Evolutionary conservation across 352 stramenopile species (phyloP).

Genomic region (Elongisporangium senticosum): DNA sequence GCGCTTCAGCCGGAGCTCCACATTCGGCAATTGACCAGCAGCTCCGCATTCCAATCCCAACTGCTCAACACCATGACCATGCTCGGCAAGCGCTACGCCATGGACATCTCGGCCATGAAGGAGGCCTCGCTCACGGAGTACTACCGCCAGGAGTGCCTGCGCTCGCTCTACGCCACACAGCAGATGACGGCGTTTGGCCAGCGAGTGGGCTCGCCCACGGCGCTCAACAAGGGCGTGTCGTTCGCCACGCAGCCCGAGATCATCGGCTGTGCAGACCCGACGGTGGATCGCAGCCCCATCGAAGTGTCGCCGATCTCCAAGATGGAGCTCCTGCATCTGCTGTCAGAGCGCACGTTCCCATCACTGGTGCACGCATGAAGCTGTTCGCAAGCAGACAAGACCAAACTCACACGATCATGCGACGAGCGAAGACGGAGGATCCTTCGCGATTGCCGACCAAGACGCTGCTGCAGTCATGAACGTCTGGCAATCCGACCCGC

Average conservation of each 20-base stretch:
- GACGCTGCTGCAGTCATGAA: not conserved
- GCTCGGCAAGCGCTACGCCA: slow-evolving; percentile 66
- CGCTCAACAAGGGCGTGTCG: slow-evolving; percentile 55
- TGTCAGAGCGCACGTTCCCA: slow-evolving; percentile 72
- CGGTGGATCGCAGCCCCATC: slow-evolving; percentile 68
- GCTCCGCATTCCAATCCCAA: slow-evolving; percentile 18
- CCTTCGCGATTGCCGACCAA: slow-evolving; percentile 18
- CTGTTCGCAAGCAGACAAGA: not conserved
- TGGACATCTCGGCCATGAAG: slow-evolving; percentile 40
- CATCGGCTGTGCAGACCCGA: slow-evolving; percentile 64
- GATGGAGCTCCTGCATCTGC: slow-evolving; percentile 64
- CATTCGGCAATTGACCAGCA: slow-evolving; percentile 38
- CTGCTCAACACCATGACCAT: slow-evolving; percentile 20
- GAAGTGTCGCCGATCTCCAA: slow-evolving; percentile 72
- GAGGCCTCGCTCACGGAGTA: slow-evolving; percentile 76
- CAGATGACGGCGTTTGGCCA: slow-evolving; percentile 29
- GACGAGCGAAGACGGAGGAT: slow-evolving; percentile 19
- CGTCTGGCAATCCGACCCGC: not conserved
- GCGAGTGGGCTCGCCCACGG: slow-evolving; percentile 17
- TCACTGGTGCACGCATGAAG: slow-evolving; percentile 23
- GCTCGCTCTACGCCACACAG: slow-evolving; percentile 67
- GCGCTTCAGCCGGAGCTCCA: slow-evolving; percentile 6
- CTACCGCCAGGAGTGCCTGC: slow-evolving; percentile 78
- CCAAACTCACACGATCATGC: slow-evolving; percentile 3
- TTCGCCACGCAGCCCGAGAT: slow-evolving; percentile 56